Evolutionary conservation across 1,139 yeast species (phyloP), one percentile per base, ranked within the genome.

Genomic region (Candida sojae): DNA sequence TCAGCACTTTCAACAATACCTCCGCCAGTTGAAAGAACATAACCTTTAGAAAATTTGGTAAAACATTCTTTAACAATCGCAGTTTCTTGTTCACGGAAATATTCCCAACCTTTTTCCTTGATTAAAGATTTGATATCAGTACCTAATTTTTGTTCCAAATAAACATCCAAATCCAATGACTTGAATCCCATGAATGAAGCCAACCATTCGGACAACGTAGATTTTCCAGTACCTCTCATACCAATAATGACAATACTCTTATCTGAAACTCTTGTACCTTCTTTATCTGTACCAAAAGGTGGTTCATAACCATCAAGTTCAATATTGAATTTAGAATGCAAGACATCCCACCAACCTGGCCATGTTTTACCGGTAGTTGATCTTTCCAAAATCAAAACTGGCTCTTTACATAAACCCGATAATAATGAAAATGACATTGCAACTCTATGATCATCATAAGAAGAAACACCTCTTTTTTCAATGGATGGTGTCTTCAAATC

Each of bases 281-380:
- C 57, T 9, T 53, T 52, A 30, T 57, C 48, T 23, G 55, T 53
- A 6, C 49, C 50, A 17, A 56, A 51, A 9, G 66, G 61, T 7
- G 64, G 67, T 59, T 88, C 96, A 59, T 73, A 76, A 25, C 99
- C 99, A 57, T 83, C 86, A 42, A 93, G 67, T 12, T 67, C 64
- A 34, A 82, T 86, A 30, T 83, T 80, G 61, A 93, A 83, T 51
- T 77, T 71, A 48, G 87, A 80, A 61, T 84, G 90, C 54, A 93
- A 75, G 44, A 86, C 79, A 68, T 93, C 99, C 99, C 99, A 93
- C 99, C 99, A 93, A 40, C 98, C 98, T 17, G 99, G 99, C 99
- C 99, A 93, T 0, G 99, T 93, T 72, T 93, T 93, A 50, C 95
- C 96, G 3, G 97, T 95, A 64, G 97, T 90, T 31, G 88, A 79